Evolutionary conservation across 805 yeast species (phyloP).

Genomic region (Candida hispaniensis): DNA sequence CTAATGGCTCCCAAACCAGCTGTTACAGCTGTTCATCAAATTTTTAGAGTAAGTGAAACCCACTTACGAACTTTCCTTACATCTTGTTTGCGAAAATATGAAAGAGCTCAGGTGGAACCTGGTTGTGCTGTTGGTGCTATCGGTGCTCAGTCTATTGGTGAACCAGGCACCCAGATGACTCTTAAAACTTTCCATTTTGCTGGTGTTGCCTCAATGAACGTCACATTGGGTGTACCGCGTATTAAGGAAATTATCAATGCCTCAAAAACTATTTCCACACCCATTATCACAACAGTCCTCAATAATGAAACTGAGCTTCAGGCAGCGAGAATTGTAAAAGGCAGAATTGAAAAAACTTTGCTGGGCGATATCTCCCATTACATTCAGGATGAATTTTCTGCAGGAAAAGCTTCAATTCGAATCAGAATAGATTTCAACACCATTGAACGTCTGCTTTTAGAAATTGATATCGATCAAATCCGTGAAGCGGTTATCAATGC

Average conservation of each 20-base stretch:
- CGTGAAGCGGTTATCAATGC: conserved; percentile 72
- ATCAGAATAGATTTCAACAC: conserved; percentile 75
- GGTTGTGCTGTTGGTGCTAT: conserved; percentile 99
- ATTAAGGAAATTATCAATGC: conserved; percentile 98
- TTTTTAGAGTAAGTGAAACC: conserved; percentile 46
- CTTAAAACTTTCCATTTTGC: conserved; percentile 96
- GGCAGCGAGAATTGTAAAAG: conserved; percentile 97
- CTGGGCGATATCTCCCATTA: conserved; percentile 77
- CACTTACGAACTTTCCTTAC: conserved; percentile 57
- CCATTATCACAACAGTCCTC: conserved; percentile 86
- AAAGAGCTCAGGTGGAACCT: conserved; percentile 88
- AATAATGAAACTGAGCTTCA: conserved; percentile 92
- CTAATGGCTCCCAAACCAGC: conserved; percentile 23
- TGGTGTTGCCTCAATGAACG: conserved; percentile 99
- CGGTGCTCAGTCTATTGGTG: conserved; percentile 99
- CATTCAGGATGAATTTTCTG: conserved; percentile 88
- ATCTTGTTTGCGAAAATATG: conserved; percentile 71
- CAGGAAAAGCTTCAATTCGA: conserved; percentile 63
- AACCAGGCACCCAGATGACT: conserved; percentile 99
- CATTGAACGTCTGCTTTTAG: conserved; percentile 82
- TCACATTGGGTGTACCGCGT: conserved; percentile 98
- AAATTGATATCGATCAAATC: conserved; percentile 74
- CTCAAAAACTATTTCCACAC: conserved; percentile 87
- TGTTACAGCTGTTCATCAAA: conserved; percentile 28
- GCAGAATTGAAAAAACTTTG: conserved; percentile 87